phyloP scores from a whole-genome alignment of 371 early-diverging fungal species.

The Saksenaea oblongispora region DNA sequence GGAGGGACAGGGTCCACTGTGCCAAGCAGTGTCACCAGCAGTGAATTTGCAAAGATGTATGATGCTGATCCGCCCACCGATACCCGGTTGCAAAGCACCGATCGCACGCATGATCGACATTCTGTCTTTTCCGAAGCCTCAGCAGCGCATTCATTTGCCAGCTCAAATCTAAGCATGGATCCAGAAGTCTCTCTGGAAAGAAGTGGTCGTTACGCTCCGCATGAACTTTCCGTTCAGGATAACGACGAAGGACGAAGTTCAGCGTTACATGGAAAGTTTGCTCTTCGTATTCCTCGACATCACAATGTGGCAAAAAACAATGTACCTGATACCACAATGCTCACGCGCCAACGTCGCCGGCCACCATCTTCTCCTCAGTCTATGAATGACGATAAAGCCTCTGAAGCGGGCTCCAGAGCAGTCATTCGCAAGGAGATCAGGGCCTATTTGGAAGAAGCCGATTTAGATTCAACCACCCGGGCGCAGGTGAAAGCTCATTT shows the following conservation, averaged over 20 bases:
- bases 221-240: conserved; percentile 1
- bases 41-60: background rate
- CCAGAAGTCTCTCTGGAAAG: background rate
- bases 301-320: background rate
- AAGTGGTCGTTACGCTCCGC: background rate
- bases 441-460: conserved; percentile 24
- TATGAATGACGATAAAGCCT: background rate
- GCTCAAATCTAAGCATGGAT: background rate
- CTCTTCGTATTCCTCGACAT: conserved; percentile 21
- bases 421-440: conserved; percentile 24
- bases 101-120: background rate
- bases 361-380: background rate
- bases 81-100: background rate
- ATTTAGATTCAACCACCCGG: conserved; percentile 34
- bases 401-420: background rate
- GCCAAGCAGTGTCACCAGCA: background rate
- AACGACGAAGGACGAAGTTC: conserved; percentile 25
- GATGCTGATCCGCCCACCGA: background rate
- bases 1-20: background rate
- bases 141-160: background rate
- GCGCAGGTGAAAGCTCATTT: conserved; percentile 38
- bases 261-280: conserved; percentile 25
- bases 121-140: background rate
- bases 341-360: background rate
- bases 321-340: background rate